These are phyloP conservation scores for Cladophialophora psammophila DNA, from an alignment of 2,329 filamentous ascomycete genomes.

Conservation along the genomic window DNA sequence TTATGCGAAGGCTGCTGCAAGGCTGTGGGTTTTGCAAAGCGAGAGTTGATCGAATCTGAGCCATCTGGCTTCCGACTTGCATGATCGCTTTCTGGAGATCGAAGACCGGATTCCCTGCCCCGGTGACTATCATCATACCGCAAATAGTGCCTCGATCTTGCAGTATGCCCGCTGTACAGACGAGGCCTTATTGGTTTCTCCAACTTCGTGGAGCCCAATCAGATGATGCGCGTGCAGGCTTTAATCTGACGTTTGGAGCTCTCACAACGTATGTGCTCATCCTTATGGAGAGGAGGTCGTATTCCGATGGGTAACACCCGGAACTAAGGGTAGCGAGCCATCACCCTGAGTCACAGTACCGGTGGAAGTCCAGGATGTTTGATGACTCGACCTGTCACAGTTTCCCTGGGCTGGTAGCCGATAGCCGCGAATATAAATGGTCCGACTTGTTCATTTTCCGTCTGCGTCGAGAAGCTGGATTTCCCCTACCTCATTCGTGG, in stretches of 20 bases:
- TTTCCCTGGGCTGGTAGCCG: background rate
- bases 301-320: background rate
- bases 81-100: constrained; percentile 6
- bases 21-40: constrained; percentile 9
- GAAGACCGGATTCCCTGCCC: constrained; percentile 11
- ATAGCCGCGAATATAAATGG: background rate
- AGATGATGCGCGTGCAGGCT: background rate
- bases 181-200: constrained; percentile 17
- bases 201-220: constrained; percentile 11
- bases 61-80: constrained; percentile 3
- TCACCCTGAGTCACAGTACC: background rate
- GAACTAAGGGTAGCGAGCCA: background rate
- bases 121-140: constrained; percentile 4
- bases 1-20: constrained; percentile 7
- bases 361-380: background rate
- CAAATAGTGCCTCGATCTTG: constrained; percentile 14
- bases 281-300: background rate
- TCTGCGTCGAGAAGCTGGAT: background rate
- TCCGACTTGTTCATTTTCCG: background rate
- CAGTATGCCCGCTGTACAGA: constrained; percentile 11
- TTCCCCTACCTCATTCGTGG: background rate
- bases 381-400: background rate
- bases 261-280: background rate
- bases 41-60: background rate
- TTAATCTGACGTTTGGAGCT: constrained; percentile 16